Evolutionary conservation across 1,284 basidiomycete genomes (phyloP).

Genomic region (Cystobasidium slooffiae): DNA sequence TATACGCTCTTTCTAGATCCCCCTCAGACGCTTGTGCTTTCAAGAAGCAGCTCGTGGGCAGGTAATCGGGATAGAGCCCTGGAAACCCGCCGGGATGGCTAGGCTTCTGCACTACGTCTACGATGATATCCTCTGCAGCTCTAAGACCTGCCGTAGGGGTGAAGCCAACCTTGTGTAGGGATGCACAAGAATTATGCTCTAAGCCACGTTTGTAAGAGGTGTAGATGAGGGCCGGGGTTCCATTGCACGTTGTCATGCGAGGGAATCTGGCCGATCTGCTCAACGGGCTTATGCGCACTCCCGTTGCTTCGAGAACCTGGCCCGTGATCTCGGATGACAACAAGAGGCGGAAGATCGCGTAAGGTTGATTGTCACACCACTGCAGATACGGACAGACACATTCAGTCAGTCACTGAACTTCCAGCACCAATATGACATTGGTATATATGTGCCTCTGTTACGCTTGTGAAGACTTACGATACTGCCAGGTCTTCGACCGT

Average conservation of each 20-base stretch:
- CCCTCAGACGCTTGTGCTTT: too few species aligned
- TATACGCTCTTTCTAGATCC: too few species aligned
- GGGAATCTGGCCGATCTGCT: constrained; percentile 66
- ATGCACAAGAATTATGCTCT: constrained; percentile 66
- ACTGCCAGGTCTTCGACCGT: constrained; percentile 38
- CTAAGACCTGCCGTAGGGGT: constrained; percentile 4
- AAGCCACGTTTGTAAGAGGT: constrained; percentile 65
- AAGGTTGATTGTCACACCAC: too few species aligned
- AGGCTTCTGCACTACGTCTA: constrained; percentile 60
- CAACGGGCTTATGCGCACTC: constrained; percentile 42
- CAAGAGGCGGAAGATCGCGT: too few species aligned
- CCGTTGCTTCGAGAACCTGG: too few species aligned
- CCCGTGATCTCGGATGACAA: too few species aligned
- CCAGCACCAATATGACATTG: too few species aligned
- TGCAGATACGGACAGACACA: too few species aligned
- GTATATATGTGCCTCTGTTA: too few species aligned
- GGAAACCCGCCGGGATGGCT: constrained; percentile 61
- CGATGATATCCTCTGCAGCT: constrained; percentile 53
- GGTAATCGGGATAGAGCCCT: constrained; percentile 68
- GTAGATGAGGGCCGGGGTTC: constrained; percentile 61
- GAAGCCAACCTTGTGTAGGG: constrained; percentile 61
- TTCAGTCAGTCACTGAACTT: too few species aligned
- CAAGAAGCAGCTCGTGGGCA: neutral
- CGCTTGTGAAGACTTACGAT: constrained; percentile 52
- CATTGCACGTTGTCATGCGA: constrained; percentile 57